Conservation (phyloP, 1,139 yeast species). For the Schwanniomyces etchellsii region DNA sequence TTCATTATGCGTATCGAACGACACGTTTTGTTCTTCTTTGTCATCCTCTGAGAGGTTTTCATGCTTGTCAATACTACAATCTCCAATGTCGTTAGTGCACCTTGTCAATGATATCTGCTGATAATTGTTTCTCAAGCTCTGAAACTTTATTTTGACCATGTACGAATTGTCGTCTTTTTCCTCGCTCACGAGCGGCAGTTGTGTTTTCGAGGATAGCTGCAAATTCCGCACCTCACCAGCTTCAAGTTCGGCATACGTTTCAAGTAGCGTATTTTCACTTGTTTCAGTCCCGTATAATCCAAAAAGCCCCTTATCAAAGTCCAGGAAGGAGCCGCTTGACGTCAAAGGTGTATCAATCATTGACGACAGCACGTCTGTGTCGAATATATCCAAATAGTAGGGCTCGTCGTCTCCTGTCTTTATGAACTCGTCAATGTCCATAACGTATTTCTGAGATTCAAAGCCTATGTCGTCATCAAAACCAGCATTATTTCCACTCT, state of each 20-base stretch:
- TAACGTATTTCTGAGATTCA: too few species aligned
- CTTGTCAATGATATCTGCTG: background rate
- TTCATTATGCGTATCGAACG: background rate
- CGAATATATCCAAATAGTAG: constrained; percentile 1
- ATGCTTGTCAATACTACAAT: too few species aligned
- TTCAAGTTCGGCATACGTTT: constrained; percentile 1
- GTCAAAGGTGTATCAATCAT: constrained; percentile 1
- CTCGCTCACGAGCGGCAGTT: background rate
- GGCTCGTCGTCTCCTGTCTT: background rate
- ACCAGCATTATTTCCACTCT: too few species aligned
- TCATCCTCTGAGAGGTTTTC: background rate
- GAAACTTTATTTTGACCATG: constrained; percentile 1
- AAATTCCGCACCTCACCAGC: background rate
- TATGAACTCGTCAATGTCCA: too few species aligned
- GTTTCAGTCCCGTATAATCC: background rate
- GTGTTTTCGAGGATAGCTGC: background rate
- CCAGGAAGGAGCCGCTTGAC: background rate
- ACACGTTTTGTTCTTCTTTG: background rate
- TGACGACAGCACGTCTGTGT: background rate
- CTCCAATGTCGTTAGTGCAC: background rate
- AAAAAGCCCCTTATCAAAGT: constrained; percentile 1
- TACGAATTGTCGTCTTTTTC: too few species aligned
- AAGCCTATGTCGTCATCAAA: too few species aligned
- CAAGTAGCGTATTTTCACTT: background rate
- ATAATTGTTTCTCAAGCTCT: constrained; percentile 1